These are phyloP conservation scores for Cystofilobasidium bisporidii DNA, from an alignment of 768 basidiomycete species.

Conservation along the genomic window DNA sequence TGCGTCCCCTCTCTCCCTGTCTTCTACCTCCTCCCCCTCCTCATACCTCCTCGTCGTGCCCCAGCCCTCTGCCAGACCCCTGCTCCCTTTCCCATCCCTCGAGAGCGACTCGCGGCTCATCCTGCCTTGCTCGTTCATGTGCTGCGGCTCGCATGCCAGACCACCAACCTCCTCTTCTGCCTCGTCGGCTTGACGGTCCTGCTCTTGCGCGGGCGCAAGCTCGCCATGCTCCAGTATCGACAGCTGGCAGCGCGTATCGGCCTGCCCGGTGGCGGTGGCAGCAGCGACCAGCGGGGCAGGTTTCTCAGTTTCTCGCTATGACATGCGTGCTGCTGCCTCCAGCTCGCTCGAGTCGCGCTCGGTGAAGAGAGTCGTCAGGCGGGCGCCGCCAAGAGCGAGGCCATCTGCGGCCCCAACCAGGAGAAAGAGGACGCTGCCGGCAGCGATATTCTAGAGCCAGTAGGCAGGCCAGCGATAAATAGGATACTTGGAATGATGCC, in stretches of 20 bases:
- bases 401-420: too few relatives aligned
- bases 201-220: constrained; percentile 56
- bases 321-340: too few relatives aligned
- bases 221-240: constrained; percentile 65
- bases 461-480: too few relatives aligned
- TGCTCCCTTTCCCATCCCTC: not conserved
- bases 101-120: not conserved
- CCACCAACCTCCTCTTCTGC: constrained; percentile 59
- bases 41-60: too few relatives aligned
- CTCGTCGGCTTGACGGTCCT: constrained; percentile 56
- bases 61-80: not conserved
- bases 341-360: too few relatives aligned
- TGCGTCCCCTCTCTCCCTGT: constrained; percentile 42
- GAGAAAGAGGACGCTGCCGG: too few relatives aligned
- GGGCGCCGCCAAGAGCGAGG: too few relatives aligned
- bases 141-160: constrained; percentile 31
- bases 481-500: too few relatives aligned
- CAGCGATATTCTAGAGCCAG: too few relatives aligned
- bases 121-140: constrained; percentile 13
- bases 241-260: constrained; percentile 81
- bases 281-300: not conserved
- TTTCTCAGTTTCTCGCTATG: constrained; percentile 2
- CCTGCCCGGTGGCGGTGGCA: constrained; percentile 35
- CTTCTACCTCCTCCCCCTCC: not conserved
- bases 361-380: too few relatives aligned